Conservation (phyloP, 306 rosid species). For the Rosa persica region DNA sequence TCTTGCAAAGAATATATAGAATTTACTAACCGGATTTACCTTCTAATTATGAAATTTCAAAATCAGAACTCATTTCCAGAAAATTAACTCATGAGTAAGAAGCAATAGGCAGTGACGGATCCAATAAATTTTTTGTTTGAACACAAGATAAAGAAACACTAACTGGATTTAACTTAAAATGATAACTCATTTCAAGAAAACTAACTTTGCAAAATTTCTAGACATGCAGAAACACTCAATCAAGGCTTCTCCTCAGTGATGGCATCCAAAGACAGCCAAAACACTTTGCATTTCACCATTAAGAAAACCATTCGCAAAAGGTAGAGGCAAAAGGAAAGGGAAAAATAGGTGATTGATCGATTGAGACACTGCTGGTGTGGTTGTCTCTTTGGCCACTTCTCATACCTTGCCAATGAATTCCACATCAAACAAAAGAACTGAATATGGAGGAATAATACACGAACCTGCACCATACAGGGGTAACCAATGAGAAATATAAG, state of each 20-base stretch:
- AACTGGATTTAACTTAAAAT: no score
- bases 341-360: not conserved
- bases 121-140: no score
- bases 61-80: no score
- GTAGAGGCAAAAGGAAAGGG: not conserved
- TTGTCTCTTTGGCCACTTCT: conserved; percentile 23
- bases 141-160: no score
- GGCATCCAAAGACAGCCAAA: not conserved
- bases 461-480: conserved; percentile 56
- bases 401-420: conserved; percentile 85
- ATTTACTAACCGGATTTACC: no score
- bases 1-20: no score
- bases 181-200: no score
- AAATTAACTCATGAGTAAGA: no score
- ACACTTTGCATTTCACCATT: not conserved
- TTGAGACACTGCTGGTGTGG: not conserved
- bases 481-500: not conserved
- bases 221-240: no score
- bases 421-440: conserved; percentile 79
- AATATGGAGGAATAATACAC: conserved; percentile 86
- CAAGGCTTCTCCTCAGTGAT: not conserved
- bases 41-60: no score
- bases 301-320: not conserved
- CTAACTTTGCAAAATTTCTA: no score
- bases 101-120: no score